Percentiles rank a stretch among this genome's conserved stretches.
phyloP scores from a whole-genome alignment of 306 rosid species.

The Dicorynia guianensis region DNA sequence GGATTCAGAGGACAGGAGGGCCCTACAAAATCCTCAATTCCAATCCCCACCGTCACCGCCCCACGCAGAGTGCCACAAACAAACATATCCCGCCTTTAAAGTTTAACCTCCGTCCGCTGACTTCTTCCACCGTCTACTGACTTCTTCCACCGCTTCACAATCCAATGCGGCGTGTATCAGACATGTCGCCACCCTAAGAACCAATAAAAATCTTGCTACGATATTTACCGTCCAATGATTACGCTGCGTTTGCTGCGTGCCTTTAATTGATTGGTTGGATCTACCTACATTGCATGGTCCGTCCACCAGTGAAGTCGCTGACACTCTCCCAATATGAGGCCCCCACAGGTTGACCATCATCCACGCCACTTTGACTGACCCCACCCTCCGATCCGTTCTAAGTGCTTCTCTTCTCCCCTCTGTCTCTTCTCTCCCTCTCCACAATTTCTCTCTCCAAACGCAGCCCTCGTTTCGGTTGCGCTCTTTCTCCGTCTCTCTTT shows the following conservation, averaged over 20 bases:
- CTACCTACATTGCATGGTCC: background rate
- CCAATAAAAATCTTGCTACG: background rate
- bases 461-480: conserved; percentile 24
- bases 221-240: background rate
- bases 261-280: rapidly evolving
- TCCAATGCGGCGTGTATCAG: background rate
- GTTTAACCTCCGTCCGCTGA: conserved; percentile 31
- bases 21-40: conserved; percentile 31
- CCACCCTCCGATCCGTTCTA: conserved; percentile 64
- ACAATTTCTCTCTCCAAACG: conserved; percentile 15
- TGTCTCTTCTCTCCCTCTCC: conserved; percentile 8
- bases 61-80: conserved; percentile 14
- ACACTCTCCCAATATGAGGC: background rate
- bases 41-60: conserved; percentile 9
- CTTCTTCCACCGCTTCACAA: conserved; percentile 27
- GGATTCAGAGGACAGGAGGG: conserved; percentile 14
- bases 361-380: conserved; percentile 54
- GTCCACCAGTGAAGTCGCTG: background rate
- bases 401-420: conserved; percentile 46
- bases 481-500: background rate
- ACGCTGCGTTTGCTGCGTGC: background rate
- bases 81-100: background rate
- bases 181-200: background rate
- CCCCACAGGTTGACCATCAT: conserved; percentile 50
- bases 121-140: conserved; percentile 46